phyloP scores from a whole-genome alignment of 1,139 yeast genomes.

The Wickerhamomyces sp. region DNA sequence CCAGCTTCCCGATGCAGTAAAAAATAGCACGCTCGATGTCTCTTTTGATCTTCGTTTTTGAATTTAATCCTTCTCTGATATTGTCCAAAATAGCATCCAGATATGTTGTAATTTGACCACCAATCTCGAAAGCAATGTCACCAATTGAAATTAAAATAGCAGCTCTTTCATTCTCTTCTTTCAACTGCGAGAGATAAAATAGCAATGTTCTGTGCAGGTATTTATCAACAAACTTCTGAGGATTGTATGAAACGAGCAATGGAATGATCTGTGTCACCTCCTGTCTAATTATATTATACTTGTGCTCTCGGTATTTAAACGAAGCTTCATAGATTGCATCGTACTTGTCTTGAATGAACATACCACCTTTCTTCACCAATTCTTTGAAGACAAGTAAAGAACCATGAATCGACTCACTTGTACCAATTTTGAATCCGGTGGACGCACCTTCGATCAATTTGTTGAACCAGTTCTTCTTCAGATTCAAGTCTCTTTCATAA shows the following conservation, averaged over 20 bases:
- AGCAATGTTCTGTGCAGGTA: constrained; percentile 78
- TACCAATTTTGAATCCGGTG: constrained; percentile 39
- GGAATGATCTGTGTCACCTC: constrained; percentile 85
- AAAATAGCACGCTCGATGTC: constrained; percentile 86
- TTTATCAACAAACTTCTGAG: constrained; percentile 70
- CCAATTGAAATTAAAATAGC: constrained; percentile 83
- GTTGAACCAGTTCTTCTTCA: constrained; percentile 70
- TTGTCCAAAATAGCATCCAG: constrained; percentile 81
- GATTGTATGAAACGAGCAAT: constrained; percentile 71
- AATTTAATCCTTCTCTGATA: constrained; percentile 73
- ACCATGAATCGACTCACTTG: constrained; percentile 79
- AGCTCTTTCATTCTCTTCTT: constrained; percentile 71
- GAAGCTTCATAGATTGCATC: constrained; percentile 76
- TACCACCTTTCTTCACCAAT: constrained; percentile 59
- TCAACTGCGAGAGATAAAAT: constrained; percentile 73
- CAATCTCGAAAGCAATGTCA: constrained; percentile 75
- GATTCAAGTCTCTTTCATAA: constrained; percentile 68
- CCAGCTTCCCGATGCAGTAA: constrained; percentile 82
- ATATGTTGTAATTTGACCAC: constrained; percentile 83
- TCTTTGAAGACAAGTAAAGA: constrained; percentile 80
- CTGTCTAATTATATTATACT: constrained; percentile 67
- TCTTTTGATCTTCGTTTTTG: constrained; percentile 42
- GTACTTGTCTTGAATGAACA: constrained; percentile 65
- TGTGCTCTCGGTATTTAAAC: constrained; percentile 71
- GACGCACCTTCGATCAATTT: constrained; percentile 62